Evolutionary conservation across 2,329 filamentous ascomycete species (phyloP).

Genomic region (Didymella lethalis): DNA sequence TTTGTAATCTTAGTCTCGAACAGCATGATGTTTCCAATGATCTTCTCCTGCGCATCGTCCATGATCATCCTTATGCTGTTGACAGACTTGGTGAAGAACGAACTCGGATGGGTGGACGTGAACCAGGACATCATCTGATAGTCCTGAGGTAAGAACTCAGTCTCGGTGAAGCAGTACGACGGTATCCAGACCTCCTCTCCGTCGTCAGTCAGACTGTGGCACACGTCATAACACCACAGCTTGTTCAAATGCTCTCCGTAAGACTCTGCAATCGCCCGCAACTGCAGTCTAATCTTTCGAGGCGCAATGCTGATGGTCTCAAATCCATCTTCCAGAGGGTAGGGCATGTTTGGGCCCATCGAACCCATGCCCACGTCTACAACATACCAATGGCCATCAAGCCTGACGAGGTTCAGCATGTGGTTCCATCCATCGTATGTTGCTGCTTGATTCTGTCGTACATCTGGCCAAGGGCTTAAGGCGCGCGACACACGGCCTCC

Average conservation of each 20-base stretch:
- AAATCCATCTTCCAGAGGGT: constrained; percentile 20
- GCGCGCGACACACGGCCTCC: constrained; percentile 26
- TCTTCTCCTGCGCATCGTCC: constrained; percentile 14
- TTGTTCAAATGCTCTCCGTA: constrained; percentile 19
- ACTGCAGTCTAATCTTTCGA: constrained; percentile 16
- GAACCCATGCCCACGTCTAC: constrained; percentile 51
- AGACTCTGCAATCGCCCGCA: constrained; percentile 23
- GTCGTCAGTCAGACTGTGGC: not conserved
- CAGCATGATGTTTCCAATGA: constrained; percentile 19
- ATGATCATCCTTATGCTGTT: constrained; percentile 26
- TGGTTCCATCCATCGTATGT: constrained; percentile 44
- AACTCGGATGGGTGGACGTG: constrained; percentile 27
- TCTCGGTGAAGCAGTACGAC: constrained; percentile 29
- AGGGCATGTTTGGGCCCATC: constrained; percentile 24
- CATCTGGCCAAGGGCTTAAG: constrained; percentile 23
- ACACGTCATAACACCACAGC: constrained; percentile 26
- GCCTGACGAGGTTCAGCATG: constrained; percentile 52
- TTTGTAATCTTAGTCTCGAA: constrained; percentile 11
- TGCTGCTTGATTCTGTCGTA: constrained; percentile 14
- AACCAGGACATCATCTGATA: constrained; percentile 37
- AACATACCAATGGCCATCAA: constrained; percentile 30
- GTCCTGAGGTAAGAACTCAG: constrained; percentile 34
- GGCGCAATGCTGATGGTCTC: constrained; percentile 25
- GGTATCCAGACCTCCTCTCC: constrained; percentile 19
- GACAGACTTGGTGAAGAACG: constrained; percentile 29